phyloP scores from a whole-genome alignment of 2,329 filamentous ascomycete genomes.

The Fusarium nanum region DNA sequence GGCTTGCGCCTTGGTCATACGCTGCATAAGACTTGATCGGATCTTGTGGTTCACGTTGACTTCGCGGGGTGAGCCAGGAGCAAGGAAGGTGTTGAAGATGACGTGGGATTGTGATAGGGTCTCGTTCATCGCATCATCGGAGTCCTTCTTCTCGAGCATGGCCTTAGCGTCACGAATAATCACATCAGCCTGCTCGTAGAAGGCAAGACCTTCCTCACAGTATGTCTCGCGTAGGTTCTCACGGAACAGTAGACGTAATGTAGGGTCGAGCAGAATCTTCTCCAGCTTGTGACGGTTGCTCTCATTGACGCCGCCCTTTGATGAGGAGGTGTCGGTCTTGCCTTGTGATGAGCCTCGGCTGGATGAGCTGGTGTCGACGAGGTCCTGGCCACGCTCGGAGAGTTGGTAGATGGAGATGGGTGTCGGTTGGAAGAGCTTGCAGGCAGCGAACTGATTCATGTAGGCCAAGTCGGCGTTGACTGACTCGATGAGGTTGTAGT shows the following conservation, averaged over 20 bases:
- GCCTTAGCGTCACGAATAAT: conserved; percentile 77
- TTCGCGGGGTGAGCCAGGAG: conserved; percentile 94
- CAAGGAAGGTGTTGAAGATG: conserved; percentile 98
- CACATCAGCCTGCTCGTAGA: conserved; percentile 93
- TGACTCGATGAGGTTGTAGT: conserved; percentile 83
- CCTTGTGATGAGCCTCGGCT: conserved; percentile 71
- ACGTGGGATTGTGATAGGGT: conserved; percentile 95
- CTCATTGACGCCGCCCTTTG: conserved; percentile 73
- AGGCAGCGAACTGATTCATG: conserved; percentile 68
- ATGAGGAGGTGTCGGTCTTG: conserved; percentile 58
- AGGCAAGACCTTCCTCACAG: conserved; percentile 96
- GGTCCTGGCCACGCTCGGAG: conserved; percentile 80
- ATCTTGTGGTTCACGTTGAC: conserved; percentile 97
- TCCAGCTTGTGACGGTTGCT: conserved; percentile 95
- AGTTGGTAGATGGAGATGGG: conserved; percentile 88
- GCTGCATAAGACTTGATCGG: conserved; percentile 89
- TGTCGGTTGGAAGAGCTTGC: conserved; percentile 81
- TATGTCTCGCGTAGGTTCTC: conserved; percentile 95
- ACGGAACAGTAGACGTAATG: conserved; percentile 87
- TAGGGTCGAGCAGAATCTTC: conserved; percentile 90
- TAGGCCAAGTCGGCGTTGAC: conserved; percentile 76
- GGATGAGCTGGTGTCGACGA: conserved; percentile 64
- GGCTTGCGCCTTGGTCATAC: conserved; percentile 96
- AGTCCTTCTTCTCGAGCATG: conserved; percentile 68
- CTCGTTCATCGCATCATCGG: conserved; percentile 87